Conservation (phyloP, 257 asterid species). For the Rehmannia glutinosa region DNA sequence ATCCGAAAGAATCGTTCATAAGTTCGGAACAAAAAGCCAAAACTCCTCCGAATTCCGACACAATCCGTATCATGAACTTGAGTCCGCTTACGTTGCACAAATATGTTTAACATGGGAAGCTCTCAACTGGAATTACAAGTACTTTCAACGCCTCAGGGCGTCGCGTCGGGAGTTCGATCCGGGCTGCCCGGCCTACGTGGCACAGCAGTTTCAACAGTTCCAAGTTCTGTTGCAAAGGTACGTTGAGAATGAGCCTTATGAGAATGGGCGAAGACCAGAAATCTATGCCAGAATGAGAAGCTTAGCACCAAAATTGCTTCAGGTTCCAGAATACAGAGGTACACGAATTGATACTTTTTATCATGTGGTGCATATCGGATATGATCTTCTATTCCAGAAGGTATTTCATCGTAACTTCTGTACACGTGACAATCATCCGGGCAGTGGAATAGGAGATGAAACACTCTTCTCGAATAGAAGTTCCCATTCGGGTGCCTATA, state of each 20-base stretch:
- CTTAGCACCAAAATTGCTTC: slow-evolving; percentile 68
- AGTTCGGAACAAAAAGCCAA: slow-evolving; percentile 28
- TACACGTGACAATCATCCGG: too few relatives aligned
- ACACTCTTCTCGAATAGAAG: too few relatives aligned
- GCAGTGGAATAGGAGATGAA: too few relatives aligned
- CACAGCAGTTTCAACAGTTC: slow-evolving; percentile 7
- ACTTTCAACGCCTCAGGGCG: not conserved
- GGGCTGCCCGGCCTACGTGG: not conserved
- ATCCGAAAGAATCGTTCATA: slow-evolving; percentile 59
- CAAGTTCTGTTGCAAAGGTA: slow-evolving; percentile 5
- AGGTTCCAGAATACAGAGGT: slow-evolving; percentile 85
- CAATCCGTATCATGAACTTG: slow-evolving; percentile 64
- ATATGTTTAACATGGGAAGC: slow-evolving; percentile 6
- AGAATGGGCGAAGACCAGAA: not conserved
- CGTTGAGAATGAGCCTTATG: not conserved
- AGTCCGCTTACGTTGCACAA: slow-evolving; percentile 12
- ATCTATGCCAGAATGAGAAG: slow-evolving; percentile 40
- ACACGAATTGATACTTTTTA: not conserved
- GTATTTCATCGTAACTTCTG: too few relatives aligned
- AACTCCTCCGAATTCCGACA: slow-evolving; percentile 32
- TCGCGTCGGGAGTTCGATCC: not conserved
- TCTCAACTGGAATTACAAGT: not conserved
- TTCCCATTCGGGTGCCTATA: too few relatives aligned
- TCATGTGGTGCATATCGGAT: too few relatives aligned
- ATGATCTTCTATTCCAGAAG: too few relatives aligned